Conservation (phyloP, 78 protist species). For the Corallochytrium limacisporum region DNA sequence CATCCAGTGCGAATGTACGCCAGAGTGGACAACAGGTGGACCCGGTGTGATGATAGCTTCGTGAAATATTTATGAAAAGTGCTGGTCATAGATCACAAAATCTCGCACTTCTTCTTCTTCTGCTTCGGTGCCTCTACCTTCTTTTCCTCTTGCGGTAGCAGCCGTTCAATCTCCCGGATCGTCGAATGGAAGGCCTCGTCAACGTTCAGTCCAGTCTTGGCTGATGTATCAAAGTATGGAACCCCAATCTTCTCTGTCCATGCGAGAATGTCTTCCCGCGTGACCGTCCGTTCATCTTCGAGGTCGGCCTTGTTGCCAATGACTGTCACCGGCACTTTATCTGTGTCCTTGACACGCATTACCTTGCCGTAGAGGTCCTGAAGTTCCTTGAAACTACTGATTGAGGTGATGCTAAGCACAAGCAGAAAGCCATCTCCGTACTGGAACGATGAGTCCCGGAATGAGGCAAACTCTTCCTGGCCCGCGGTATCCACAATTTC, state of each 20-base stretch:
- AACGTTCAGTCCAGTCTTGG: conserved; percentile 4
- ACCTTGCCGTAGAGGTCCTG: neutral
- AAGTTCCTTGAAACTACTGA: neutral
- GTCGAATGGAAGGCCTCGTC: neutral
- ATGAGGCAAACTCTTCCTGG: conserved; percentile 19
- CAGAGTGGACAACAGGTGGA: no score
- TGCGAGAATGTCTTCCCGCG: neutral
- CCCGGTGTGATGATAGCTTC: no score
- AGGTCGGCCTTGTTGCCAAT: neutral
- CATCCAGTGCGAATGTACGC: no score
- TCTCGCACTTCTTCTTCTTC: conserved; percentile 2
- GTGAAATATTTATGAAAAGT: no score
- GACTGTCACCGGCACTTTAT: neutral
- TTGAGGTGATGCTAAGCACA: neutral
- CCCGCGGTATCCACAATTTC: conserved; percentile 25
- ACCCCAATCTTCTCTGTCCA: neutral
- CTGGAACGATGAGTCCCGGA: conserved; percentile 1
- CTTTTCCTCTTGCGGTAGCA: neutral
- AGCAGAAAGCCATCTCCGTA: conserved; percentile 3
- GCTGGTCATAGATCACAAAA: neutral
- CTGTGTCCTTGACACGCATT: neutral
- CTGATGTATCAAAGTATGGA: no score
- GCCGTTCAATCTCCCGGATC: neutral
- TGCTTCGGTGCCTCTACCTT: neutral
- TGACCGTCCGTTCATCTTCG: neutral